Evolutionary conservation across 2,329 filamentous ascomycete genomes (phyloP), one percentile per base, ranked within the genome.

Genomic region (Thyridium curvatum): DNA sequence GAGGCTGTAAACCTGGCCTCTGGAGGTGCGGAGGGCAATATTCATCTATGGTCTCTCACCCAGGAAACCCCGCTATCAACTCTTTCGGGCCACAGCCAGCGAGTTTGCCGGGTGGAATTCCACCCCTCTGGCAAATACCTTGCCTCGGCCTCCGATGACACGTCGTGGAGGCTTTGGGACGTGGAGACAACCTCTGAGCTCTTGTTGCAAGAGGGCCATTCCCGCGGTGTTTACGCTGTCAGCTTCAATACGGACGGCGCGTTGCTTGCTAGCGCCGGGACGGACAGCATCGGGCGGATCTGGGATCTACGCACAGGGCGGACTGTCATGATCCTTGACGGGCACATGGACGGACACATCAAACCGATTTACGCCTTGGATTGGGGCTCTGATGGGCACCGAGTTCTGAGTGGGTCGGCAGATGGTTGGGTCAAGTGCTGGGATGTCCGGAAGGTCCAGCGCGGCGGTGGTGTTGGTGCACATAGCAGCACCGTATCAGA

Each of bases 401-500:
- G 93, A n/a, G 79, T 97, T 8, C 69, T 97, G n/a, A 89, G 89
- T 0, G 90, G 89, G 2, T 94, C 89, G 12, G 88, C 83, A 3
- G 93, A 98, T 56, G 91, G 91, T 14, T 97, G 93, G 77, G 82
- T 95, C 54, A 97, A 96, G 62, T 96, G 91, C 64, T 98, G 93
- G 93, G 93, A 98, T 56, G 74, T 98, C 38, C 81, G 93, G 34
- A 91, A 93, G 52, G 90, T 97, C 35, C 78, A 85, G 51, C 82
- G 82, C 46, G 83, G 79, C 0, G 91, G 87, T 12, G 86, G 85
- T 14, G 84, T 98, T 34, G 93, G 91, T 35, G 91, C 93, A 7
- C 93, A 98, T 60, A 84, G 79, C 36, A 91, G 88, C 47, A 85
- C 93, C 28, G 90, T 98, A 8, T 93, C 89, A 1, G 93, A 98